Evolutionary conservation across 2,329 filamentous ascomycete genomes (phyloP).

Genomic region (Cercospora janseana): DNA sequence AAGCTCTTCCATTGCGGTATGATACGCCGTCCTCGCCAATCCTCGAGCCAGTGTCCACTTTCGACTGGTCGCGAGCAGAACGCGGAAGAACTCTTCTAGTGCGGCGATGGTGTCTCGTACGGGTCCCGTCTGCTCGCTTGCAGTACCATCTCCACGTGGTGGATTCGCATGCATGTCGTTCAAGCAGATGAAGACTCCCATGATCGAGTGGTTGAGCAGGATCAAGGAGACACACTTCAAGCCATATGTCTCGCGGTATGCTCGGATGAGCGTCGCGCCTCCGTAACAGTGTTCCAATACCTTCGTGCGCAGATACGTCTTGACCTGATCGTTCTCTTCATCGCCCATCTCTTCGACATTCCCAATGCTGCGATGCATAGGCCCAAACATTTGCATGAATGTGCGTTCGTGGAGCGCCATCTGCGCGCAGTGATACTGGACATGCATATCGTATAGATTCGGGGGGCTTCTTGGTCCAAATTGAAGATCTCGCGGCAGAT

Average conservation of each 20-base stretch:
- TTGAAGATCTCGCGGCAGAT: background rate
- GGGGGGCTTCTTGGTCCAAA: background rate
- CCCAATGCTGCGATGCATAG: background rate
- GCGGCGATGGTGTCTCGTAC: slow-evolving; percentile 8
- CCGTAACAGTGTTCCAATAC: slow-evolving; percentile 5
- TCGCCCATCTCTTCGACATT: background rate
- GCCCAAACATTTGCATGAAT: slow-evolving; percentile 6
- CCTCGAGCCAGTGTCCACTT: slow-evolving; percentile 11
- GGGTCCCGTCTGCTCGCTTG: background rate
- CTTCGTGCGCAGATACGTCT: background rate
- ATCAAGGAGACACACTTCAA: slow-evolving; percentile 11
- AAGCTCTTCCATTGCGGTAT: slow-evolving; percentile 9
- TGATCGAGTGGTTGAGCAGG: slow-evolving; percentile 11
- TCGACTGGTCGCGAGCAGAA: slow-evolving; percentile 7
- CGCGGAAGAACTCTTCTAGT: slow-evolving; percentile 14
- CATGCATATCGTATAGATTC: slow-evolving; percentile 10
- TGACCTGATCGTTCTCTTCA: background rate
- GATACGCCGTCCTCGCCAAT: background rate
- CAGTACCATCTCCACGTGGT: background rate
- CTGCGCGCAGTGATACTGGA: slow-evolving; percentile 10
- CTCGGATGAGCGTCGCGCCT: slow-evolving; percentile 8
- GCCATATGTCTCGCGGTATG: slow-evolving; percentile 9
- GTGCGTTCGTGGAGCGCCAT: slow-evolving; percentile 14
- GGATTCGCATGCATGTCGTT: slow-evolving; percentile 11
- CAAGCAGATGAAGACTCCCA: slow-evolving; percentile 10